A percentile compares a stretch with the other conserved stretches of the same genome.
These are phyloP conservation scores for Lathyrus sativus DNA, from an alignment of 306 rosid genomes.

Conservation along the genomic window DNA sequence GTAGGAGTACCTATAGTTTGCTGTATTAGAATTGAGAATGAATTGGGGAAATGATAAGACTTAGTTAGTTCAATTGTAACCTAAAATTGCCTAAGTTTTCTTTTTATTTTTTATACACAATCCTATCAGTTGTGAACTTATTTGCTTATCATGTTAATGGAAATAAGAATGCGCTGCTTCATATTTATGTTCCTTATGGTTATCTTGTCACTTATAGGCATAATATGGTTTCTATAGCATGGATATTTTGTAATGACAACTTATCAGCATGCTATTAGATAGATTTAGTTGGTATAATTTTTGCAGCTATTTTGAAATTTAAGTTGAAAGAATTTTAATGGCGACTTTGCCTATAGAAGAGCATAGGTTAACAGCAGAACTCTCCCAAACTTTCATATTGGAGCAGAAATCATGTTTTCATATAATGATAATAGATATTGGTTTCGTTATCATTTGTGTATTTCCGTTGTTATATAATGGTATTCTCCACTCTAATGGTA, in stretches of 20 bases:
- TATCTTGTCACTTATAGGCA: slow-evolving; percentile 17
- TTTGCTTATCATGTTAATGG: slow-evolving; percentile 8
- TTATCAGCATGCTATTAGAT: slow-evolving; percentile 7
- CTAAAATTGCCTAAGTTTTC: slow-evolving; percentile 6
- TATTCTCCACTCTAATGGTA: background rate
- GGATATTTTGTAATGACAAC: slow-evolving; percentile 14
- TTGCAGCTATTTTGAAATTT: slow-evolving; percentile 4
- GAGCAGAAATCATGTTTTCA: slow-evolving; percentile 1
- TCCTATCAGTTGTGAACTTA: slow-evolving; percentile 1
- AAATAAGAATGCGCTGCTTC: slow-evolving; percentile 7
- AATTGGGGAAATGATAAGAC: slow-evolving; percentile 17
- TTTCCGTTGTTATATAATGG: background rate
- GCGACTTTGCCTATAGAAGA: background rate
- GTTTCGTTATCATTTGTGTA: slow-evolving; percentile 12
- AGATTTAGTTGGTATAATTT: slow-evolving; percentile 9
- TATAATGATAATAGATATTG: slow-evolving; percentile 1
- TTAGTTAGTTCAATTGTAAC: slow-evolving; percentile 17
- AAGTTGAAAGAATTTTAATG: background rate
- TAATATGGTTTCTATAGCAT: slow-evolving; percentile 29
- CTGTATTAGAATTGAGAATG: background rate
- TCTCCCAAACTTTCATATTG: slow-evolving; percentile 20
- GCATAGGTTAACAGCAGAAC: slow-evolving; percentile 8
- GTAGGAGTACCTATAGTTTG: slow-evolving; percentile 12
- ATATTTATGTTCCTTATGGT: background rate
- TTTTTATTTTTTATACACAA: slow-evolving; percentile 3